Evolutionary conservation across 1,284 basidiomycete species (phyloP).

Genomic region (Albatrellus sp.): DNA sequence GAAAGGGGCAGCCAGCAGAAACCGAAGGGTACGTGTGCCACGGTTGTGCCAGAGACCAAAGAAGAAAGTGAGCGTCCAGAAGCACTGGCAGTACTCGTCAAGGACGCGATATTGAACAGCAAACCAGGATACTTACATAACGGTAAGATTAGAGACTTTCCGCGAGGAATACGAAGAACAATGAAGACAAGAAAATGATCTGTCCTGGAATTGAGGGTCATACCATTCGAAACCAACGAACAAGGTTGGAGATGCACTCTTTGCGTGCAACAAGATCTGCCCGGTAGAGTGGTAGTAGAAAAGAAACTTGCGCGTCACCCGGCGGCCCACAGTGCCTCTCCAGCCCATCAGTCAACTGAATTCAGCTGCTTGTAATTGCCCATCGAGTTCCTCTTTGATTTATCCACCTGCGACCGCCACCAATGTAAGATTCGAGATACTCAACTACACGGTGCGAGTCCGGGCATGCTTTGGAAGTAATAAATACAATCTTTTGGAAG

Average conservation of each 20-base stretch:
- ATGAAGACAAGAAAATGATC: slow-evolving; percentile 3
- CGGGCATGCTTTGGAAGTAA: neutral
- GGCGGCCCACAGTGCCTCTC: too few relatives aligned
- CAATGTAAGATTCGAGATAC: neutral
- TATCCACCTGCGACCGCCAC: neutral
- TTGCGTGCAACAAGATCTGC: too few relatives aligned
- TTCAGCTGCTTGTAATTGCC: neutral
- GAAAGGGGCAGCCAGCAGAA: too few relatives aligned
- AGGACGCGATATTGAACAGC: slow-evolving; percentile 15
- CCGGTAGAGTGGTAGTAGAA: too few relatives aligned
- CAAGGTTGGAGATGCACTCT: too few relatives aligned
- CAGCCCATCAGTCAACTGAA: neutral
- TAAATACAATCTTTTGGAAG: neutral
- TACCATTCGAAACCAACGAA: too few relatives aligned
- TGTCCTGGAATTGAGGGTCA: too few relatives aligned
- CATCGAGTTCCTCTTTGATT: too few relatives aligned
- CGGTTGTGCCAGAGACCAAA: too few relatives aligned
- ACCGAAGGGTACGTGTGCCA: too few relatives aligned
- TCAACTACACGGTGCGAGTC: neutral
- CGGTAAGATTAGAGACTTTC: slow-evolving; percentile 16
- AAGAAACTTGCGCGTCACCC: too few relatives aligned
- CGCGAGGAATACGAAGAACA: slow-evolving; percentile 7
- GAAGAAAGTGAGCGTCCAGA: neutral
- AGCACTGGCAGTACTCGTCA: slow-evolving; percentile 9
- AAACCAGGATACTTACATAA: slow-evolving; percentile 25